Base-by-base conservation (phyloP, 192 early-diverging fungal species). In the Backusella sp. region DNA sequence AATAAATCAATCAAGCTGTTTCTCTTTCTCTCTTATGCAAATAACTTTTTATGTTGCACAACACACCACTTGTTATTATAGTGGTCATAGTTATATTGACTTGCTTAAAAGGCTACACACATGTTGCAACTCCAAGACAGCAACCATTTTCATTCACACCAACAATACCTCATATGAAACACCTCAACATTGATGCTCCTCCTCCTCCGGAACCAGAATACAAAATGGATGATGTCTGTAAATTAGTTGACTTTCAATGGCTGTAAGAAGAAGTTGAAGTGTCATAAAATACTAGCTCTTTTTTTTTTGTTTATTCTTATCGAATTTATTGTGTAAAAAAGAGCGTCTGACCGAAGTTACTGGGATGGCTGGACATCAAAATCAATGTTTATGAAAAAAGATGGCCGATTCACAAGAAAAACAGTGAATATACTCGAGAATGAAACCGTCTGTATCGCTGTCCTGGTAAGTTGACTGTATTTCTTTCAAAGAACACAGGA, bases 331-430 rank as follows among this genome's bases (percentile, higher is more conserved):
- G 23, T n/a, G 11, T 56, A 7, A n/a, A 21, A 59, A 59, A 69
- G 68, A 17, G 68, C 37, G 4, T 35, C 68, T 3, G 68, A 69
- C 35, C 14, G 68, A 19, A 11, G 12, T 21, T 36, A 69, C 21
- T 69, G 68, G 68, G 68, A 69, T 69, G 36, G 68, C 4, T 69
- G 68, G 36, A 23, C 6, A n/a, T 69, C 68, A 35, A 69, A 69
- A 69, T 3, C 68, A 69, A 69, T 69, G 68, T 41, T 69, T 21
- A 69, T 69, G 37, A 23, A 35, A 39, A 35, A 35, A 23, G 36
- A 69, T 7, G 36, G 68, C 23, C 12, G 8, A 7, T 41, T 39
- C 19, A 69, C 68, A 69, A 39, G 37, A 69, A 23, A 35, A 23
- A n/a, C 34, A 2, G 35, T 69, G 1, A n/a, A 17, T 12, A 69